phyloP scores from a whole-genome alignment of 495 filamentous ascomycete species.

The Aspergillus cristatus region DNA sequence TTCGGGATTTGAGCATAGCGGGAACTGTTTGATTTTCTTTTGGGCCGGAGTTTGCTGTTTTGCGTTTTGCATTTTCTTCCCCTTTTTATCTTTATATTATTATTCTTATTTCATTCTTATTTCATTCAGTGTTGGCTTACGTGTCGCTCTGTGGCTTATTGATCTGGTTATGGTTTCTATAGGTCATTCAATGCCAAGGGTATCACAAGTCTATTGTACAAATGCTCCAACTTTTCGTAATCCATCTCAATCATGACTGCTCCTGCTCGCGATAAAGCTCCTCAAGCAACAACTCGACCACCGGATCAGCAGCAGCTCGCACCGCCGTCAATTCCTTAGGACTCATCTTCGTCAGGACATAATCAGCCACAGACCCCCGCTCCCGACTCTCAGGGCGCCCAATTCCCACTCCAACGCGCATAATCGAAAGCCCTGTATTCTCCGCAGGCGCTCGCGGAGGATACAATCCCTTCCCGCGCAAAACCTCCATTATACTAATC shows the following conservation, averaged over 20 bases:
- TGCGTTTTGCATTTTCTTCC: slow-evolving; percentile 3
- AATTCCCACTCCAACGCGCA: slow-evolving; percentile 61
- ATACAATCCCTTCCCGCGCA: slow-evolving; percentile 31
- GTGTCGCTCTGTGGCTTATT: too few species aligned
- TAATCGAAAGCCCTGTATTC: slow-evolving; percentile 25
- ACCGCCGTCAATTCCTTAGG: slow-evolving; percentile 40
- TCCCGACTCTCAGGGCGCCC: slow-evolving; percentile 56
- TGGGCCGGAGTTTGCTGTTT: neutral
- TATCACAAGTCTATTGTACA: too few species aligned
- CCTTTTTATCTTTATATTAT: slow-evolving; percentile 2
- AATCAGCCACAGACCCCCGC: slow-evolving; percentile 46
- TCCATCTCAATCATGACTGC: neutral
- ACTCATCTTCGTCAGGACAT: slow-evolving; percentile 59
- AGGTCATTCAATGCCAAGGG: too few species aligned
- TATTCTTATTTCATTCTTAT: slow-evolving; percentile 5
- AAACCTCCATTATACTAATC: slow-evolving; percentile 49
- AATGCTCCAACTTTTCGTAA: too few species aligned
- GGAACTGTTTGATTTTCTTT: slow-evolving; percentile 47
- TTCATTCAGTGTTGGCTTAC: too few species aligned
- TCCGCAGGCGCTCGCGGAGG: slow-evolving; percentile 7
- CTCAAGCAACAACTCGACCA: slow-evolving; percentile 42
- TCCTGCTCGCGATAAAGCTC: slow-evolving; percentile 26
- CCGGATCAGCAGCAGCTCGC: slow-evolving; percentile 35
- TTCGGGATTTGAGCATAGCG: slow-evolving; percentile 90
- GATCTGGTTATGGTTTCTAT: too few species aligned